Base-by-base conservation (phyloP, 1,284 basidiomycete genomes). In the Cutaneotrichosporon cutaneum region DNA sequence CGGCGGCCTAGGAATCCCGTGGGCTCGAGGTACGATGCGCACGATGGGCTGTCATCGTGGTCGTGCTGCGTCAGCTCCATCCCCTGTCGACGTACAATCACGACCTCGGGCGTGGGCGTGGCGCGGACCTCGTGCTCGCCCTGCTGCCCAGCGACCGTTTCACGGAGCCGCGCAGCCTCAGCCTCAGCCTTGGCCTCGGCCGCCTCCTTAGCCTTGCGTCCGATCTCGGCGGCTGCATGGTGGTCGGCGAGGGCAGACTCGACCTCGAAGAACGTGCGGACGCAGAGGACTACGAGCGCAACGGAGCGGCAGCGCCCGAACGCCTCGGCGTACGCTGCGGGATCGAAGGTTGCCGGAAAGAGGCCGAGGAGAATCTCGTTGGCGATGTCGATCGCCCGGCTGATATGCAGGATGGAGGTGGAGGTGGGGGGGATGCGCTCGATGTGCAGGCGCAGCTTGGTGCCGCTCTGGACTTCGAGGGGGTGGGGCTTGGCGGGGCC, bases 381-480 rank as follows among this genome's bases (percentile, higher is more conserved):
- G 9, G 48, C 48, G 9, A 50, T 50, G 26, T 32, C 48, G 7
- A 50, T n/a, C 16, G 48, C 48, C 11, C 48, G 48, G 14, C 11
- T 16, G 27, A 30, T 50, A 27, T 50, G 27, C 5, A 26, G 1
- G 4, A n/a, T 3, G 5, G 48, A 7, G 2, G 27, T 50, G 2
- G 26, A 30, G 27, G 24, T 50, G 5, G 48, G 48, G 13, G 48
- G 27, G 18, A 50, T 50, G 3, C 48, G 26, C 26, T 50, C 48
- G 14, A 50, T 27, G 48, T 50, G 48, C 2, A 50, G 48, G 13
- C 48, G 48, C 8, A 50, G 48, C 18, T 50, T 27, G 48, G 48
- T 50, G 14, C 48, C 48, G 13, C 24, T n/a, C 48, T 50, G 48
- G 1, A 50, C 45, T 16, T 48, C 45, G 9, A 48, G 45, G 2